Base-by-base conservation (phyloP, 116 monocot genomes). In the Trichopus zeylanicus region DNA sequence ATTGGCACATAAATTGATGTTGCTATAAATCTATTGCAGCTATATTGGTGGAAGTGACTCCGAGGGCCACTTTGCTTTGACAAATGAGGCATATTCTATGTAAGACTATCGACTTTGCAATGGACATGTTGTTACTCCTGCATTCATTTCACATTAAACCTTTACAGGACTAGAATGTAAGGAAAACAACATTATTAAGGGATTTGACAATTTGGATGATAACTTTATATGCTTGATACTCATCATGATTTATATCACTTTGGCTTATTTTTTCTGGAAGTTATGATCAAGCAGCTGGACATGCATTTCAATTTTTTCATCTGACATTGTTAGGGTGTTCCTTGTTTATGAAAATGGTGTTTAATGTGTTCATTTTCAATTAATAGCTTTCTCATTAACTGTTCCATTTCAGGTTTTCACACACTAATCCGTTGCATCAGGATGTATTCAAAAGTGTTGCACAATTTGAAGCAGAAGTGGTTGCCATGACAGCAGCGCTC, bases 401-500 rank as follows among this genome's bases (percentile, higher is more conserved):
- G 10, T 61, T 31, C 58, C 20, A 51, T 77, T 67, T 74, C 79
- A 98, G 98, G 92, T 98, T 98, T 85, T 84, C 98, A 49, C 88
- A 98, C 58, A 91, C 98, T 20, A 98, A 98, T 72, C 98, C 98
- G n/a, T 68, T 98, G 48, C 98, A 98, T 62, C 82, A 80, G 52
- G 92, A 92, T 78, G 78, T 98, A 59, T 98, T 98, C 60, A 67
- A 70, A 63, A 98, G 88, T 72, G 80, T 98, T 31, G 85, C 83
- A 64, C 64, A 62, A 31, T 88, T 82, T 73, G 92, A 98, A 53
- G 72, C 67, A 51, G 98, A 98, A 78, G 92, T 98, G 21, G 98
- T 98, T 55, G 85, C 92, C 32, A 98, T 98, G 98, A 91, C 92
- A 29, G 98, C 98, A 63, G 81, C 87, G 29, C 54, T 98, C 12